Conservation (phyloP, 768 basidiomycete species). For the Nidula microcarpa region DNA sequence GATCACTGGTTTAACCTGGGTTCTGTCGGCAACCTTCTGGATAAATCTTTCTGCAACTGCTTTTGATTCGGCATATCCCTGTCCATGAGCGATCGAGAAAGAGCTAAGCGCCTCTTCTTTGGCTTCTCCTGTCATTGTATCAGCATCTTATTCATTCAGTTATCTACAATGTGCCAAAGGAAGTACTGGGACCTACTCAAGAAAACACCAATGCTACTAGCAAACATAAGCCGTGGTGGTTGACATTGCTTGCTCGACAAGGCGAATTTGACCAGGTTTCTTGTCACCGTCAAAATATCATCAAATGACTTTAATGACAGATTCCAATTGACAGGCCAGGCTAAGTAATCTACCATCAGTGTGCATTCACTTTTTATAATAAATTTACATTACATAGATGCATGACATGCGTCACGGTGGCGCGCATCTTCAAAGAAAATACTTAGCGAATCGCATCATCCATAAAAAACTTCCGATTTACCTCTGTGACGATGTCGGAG, state of each 20-base stretch:
- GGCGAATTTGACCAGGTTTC: not conserved
- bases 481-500: not conserved
- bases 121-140: no score
- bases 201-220: not conserved
- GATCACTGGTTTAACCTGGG: not conserved
- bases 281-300: not conserved
- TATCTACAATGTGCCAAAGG: not conserved
- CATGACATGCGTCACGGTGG: not conserved
- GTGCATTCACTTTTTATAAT: not conserved
- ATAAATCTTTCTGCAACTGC: not conserved
- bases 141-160: not conserved
- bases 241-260: not conserved
- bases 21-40: not conserved
- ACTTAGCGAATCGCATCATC: not conserved
- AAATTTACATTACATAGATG: not conserved
- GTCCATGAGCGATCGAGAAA: not conserved
- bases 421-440: not conserved
- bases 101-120: not conserved
- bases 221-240: not conserved
- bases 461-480: not conserved
- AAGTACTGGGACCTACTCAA: not conserved
- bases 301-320: not conserved
- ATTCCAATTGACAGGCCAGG: conserved; percentile 1
- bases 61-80: not conserved
- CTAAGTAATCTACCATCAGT: not conserved